A percentile compares a stretch with the other conserved stretches of the same genome.
Conservation (phyloP, 2,329 filamentous ascomycete species). For the Colletotrichum costaricense region DNA sequence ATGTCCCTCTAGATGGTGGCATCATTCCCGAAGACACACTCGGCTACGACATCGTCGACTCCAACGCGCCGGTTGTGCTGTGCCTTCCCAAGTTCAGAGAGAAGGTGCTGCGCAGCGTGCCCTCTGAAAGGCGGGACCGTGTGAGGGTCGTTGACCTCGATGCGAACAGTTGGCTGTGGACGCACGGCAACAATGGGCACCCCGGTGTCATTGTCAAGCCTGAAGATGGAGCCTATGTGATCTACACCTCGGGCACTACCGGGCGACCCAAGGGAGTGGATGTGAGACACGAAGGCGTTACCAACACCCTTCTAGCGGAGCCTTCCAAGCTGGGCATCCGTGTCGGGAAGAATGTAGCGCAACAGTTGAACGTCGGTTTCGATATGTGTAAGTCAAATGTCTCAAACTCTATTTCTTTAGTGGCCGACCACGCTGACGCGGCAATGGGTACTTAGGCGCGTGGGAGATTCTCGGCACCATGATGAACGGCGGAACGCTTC, state of each 20-base stretch:
- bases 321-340: constrained; percentile 56
- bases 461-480: constrained; percentile 66
- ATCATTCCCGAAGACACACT: constrained; percentile 61
- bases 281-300: constrained; percentile 56
- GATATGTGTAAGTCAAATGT: constrained; percentile 65
- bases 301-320: constrained; percentile 22
- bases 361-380: constrained; percentile 68
- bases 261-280: constrained; percentile 70
- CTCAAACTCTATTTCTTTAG: neutral
- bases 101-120: constrained; percentile 30
- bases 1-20: constrained; percentile 69
- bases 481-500: constrained; percentile 37
- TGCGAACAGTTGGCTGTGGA: constrained; percentile 30
- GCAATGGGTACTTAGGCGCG: constrained; percentile 54
- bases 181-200: constrained; percentile 29
- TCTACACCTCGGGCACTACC: constrained; percentile 69
- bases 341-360: constrained; percentile 62
- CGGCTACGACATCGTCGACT: constrained; percentile 59
- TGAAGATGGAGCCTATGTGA: constrained; percentile 56
- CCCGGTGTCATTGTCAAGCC: constrained; percentile 44
- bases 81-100: constrained; percentile 50
- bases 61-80: constrained; percentile 55
- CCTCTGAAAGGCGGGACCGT: constrained; percentile 4
- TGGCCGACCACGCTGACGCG: constrained; percentile 10
- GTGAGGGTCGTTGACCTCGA: constrained; percentile 33